Percentiles rank a stretch among this genome's conserved stretches.
phyloP scores from a whole-genome alignment of 208 protist genomes.

The Leishmania arabica region DNA sequence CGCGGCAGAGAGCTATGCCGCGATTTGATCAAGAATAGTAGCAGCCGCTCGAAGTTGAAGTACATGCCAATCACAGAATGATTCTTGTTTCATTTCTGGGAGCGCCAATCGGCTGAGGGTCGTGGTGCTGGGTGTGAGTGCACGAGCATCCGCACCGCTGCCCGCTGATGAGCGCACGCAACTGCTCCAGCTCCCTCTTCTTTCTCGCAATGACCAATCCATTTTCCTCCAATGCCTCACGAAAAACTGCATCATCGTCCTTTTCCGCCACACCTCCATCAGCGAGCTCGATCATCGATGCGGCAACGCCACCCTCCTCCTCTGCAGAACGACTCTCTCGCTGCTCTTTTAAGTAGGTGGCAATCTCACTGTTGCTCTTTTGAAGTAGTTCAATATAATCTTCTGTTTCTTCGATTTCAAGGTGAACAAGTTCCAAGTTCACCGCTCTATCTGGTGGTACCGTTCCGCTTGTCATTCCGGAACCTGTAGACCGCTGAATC shows the following conservation, averaged over 20 bases:
- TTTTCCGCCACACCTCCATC: constrained; percentile 15
- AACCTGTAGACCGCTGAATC: constrained; percentile 39
- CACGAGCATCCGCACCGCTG: constrained; percentile 36
- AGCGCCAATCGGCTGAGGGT: background rate
- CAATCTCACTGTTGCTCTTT: constrained; percentile 70
- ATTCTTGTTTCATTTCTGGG: constrained; percentile 11
- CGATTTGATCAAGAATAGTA: background rate
- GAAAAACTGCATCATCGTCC: constrained; percentile 36
- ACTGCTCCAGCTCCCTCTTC: constrained; percentile 29
- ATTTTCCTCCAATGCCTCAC: constrained; percentile 39
- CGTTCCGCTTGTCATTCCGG: background rate
- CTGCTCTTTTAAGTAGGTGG: constrained; percentile 22
- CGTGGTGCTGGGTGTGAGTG: constrained; percentile 9
- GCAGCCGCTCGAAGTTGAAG: background rate
- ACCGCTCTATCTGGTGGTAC: constrained; percentile 25
- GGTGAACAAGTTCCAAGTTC: constrained; percentile 63
- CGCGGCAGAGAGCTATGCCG: background rate
- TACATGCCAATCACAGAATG: constrained; percentile 7
- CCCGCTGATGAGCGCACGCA: constrained; percentile 26
- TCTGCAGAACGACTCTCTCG: constrained; percentile 7
- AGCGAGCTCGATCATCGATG: constrained; percentile 14
- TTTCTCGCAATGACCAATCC: constrained; percentile 35
- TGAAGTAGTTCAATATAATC: constrained; percentile 57
- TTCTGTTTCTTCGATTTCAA: constrained; percentile 59
- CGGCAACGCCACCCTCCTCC: constrained; percentile 17